These are phyloP conservation scores for Fomitopsis pulvina DNA, from an alignment of 768 basidiomycete species.

Conservation along the genomic window DNA sequence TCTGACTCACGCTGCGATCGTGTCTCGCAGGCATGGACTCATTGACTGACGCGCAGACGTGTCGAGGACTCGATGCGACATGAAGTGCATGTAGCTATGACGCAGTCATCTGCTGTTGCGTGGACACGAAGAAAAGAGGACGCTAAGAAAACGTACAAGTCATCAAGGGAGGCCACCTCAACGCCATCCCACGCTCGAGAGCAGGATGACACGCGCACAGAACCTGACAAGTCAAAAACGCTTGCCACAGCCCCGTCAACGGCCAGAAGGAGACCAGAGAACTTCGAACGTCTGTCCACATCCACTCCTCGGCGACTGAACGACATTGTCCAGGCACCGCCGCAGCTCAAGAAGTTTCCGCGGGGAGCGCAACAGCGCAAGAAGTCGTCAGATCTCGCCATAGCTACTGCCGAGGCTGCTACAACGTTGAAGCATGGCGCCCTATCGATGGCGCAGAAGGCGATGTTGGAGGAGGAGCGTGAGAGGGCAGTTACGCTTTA, in stretches of 20 bases:
- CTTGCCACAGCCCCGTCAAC: background rate
- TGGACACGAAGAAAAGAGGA: constrained; percentile 37
- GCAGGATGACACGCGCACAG: background rate
- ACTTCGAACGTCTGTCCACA: constrained; percentile 44
- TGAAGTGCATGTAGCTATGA: constrained; percentile 53
- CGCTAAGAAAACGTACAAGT: constrained; percentile 7
- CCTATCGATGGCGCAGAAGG: constrained; percentile 68
- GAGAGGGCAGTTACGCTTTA: constrained; percentile 63
- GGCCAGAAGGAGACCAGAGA: constrained; percentile 25
- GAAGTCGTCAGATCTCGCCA: constrained; percentile 7
- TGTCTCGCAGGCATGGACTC: background rate
- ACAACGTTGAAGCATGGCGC: constrained; percentile 35
- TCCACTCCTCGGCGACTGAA: constrained; percentile 61
- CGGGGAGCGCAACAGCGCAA: constrained; percentile 31
- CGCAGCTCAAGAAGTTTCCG: constrained; percentile 49
- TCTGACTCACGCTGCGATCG: background rate
- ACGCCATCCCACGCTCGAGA: background rate
- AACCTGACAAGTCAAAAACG: background rate
- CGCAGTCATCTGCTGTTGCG: constrained; percentile 43
- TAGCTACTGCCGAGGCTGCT: constrained; percentile 6
- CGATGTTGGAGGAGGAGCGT: constrained; percentile 71
- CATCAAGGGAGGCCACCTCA: background rate
- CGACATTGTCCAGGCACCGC: constrained; percentile 66
- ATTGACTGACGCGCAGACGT: constrained; percentile 38
- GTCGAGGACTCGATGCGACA: constrained; percentile 70